phyloP scores from a whole-genome alignment of 2,329 filamentous ascomycete genomes.

The Diaporthe ilicicola region DNA sequence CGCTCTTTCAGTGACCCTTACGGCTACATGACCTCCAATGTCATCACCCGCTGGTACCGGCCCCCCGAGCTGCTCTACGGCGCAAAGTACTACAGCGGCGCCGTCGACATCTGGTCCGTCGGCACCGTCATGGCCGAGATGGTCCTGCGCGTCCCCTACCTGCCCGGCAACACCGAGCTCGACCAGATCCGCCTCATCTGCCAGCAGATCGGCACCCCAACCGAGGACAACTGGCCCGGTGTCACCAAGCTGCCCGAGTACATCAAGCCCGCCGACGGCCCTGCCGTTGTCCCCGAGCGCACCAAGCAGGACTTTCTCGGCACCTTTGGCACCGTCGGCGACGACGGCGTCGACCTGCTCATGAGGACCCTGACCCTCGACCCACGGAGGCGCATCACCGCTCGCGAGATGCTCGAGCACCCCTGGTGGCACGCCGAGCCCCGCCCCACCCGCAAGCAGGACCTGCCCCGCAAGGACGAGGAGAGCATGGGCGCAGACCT shows the following conservation, averaged over 20 bases:
- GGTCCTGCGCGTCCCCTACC: constrained; percentile 81
- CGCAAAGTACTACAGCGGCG: constrained; percentile 86
- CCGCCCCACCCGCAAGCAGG: constrained; percentile 80
- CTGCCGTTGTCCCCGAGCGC: constrained; percentile 64
- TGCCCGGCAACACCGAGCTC: constrained; percentile 85
- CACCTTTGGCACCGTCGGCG: constrained; percentile 82
- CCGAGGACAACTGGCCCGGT: constrained; percentile 94
- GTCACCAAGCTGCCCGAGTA: constrained; percentile 84
- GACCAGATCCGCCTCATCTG: constrained; percentile 87
- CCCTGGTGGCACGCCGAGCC: constrained; percentile 88
- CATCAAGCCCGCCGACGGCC: constrained; percentile 66
- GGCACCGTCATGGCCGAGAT: constrained; percentile 94
- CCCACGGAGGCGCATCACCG: constrained; percentile 83
- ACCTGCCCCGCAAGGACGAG: constrained; percentile 80
- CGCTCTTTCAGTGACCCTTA: constrained; percentile 90
- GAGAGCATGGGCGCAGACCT: constrained; percentile 85
- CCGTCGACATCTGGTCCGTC: constrained; percentile 94
- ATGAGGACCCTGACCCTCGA: constrained; percentile 87
- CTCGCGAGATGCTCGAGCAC: constrained; percentile 80
- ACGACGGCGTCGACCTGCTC: constrained; percentile 85
- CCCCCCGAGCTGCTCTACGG: constrained; percentile 94
- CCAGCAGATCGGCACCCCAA: constrained; percentile 87
- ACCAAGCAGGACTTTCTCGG: constrained; percentile 77
- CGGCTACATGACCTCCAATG: constrained; percentile 87
- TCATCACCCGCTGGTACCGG: constrained; percentile 97